Percentiles rank a stretch among this genome's conserved stretches.
Evolutionary conservation across 805 yeast genomes (phyloP).

Genomic region (Suhomyces faveliae): DNA sequence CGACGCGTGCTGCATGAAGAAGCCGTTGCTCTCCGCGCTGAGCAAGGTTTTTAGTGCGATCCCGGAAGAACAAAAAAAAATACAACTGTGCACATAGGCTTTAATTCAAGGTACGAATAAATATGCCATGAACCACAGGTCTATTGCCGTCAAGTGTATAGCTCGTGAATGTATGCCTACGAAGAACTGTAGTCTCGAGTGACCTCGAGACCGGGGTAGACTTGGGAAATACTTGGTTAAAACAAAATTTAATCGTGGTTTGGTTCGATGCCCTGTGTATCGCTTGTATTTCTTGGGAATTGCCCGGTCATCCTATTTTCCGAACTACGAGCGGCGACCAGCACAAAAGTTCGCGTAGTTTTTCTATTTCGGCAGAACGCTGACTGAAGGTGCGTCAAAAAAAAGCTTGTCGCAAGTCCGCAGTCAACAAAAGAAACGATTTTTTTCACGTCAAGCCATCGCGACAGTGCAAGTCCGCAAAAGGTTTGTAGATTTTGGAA

Average conservation of each 20-base stretch:
- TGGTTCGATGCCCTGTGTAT: neutral
- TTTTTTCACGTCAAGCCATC: neutral
- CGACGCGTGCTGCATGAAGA: neutral
- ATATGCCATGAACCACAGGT: neutral
- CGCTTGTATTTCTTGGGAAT: neutral
- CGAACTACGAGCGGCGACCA: neutral
- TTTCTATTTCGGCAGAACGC: neutral
- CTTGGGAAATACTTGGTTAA: neutral
- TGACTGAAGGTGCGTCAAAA: neutral
- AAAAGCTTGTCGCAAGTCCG: neutral
- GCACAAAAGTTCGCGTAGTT: neutral
- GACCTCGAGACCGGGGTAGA: no score
- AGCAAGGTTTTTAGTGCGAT: neutral
- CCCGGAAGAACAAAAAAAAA: neutral
- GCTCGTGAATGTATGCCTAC: no score
- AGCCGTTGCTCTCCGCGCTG: neutral
- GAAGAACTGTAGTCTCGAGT: no score
- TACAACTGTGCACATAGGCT: neutral
- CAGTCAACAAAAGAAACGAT: neutral
- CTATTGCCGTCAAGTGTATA: neutral
- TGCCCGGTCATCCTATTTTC: neutral
- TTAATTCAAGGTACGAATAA: neutral
- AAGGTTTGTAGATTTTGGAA: neutral
- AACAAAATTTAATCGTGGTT: neutral
- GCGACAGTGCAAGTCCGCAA: neutral